Base-by-base conservation (phyloP, 1,139 yeast genomes). In the Suhomyces bolitotheri region DNA sequence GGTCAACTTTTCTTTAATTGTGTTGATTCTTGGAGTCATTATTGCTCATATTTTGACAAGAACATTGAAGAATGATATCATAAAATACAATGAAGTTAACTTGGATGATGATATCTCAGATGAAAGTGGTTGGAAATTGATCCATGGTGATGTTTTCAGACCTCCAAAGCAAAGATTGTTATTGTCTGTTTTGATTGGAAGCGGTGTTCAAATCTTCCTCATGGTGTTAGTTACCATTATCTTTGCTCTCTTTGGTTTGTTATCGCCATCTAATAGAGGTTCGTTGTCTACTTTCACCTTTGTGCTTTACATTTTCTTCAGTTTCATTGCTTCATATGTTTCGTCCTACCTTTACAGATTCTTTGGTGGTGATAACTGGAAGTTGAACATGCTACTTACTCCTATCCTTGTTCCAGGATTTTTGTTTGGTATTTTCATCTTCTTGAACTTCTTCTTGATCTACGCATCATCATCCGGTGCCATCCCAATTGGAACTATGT, bases 91-190 rank as follows among this genome's bases (percentile, higher is more conserved):
- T 56, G 95, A 89, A 56, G 77, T 90, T 46, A 89, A 84, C 55
- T 71, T 88, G 46, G 95, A 88, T 53, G 89, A 83, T 49, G 96
- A 87, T 44, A 78, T 88, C 38, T 82, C 88, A 43, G 97, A 90
- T 54, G 98, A 94, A 58, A 77, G 90, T 55, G 98, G 99, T 26
- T 92, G 99, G 99, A 94, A 94, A 61, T 73, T 92, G 46, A 81
- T 90, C 29, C 95, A 92, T 56, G 97, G 97, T 41, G 98, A 92
- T 58, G 89, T 92, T 22, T 92, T 92, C 71, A 76, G 98, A 58
- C 69, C 92, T 5, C 98, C 98, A 25, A 62, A 71, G 40, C 71
- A 77, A 46, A 71, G 84, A 41, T 72, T 89, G 77, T 47, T 86
- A 16, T 73, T 89, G 40, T 84, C 96, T 5, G 79, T 89, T 9